phyloP scores from a whole-genome alignment of 116 monocot species.

The Dioscorea cayenensis region DNA sequence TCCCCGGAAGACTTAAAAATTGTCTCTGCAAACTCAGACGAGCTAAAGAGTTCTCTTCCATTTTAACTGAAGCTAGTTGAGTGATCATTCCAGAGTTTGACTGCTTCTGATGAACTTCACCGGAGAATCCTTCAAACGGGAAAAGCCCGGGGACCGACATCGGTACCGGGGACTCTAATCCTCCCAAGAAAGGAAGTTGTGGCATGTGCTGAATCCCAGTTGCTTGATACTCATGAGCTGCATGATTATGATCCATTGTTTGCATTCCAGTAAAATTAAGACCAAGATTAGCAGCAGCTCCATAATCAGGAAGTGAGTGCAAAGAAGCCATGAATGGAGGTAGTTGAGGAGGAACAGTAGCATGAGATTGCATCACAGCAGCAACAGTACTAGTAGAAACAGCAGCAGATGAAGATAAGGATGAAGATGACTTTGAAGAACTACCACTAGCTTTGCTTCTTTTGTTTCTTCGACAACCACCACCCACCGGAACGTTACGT shows the following conservation, averaged over 20 bases:
- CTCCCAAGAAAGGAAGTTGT: conserved; percentile 19
- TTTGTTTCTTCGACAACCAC: conserved; percentile 83
- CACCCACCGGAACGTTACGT: conserved; percentile 77
- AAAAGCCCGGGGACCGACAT: not conserved
- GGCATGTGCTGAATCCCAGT: conserved; percentile 16
- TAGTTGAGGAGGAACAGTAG: conserved; percentile 1
- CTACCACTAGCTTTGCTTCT: conserved; percentile 23
- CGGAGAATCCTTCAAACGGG: not conserved
- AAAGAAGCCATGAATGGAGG: conserved; percentile 15
- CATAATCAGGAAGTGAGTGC: conserved; percentile 10
- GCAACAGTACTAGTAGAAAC: not conserved
- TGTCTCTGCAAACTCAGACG: conserved; percentile 31
- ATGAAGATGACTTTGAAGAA: conserved; percentile 21
- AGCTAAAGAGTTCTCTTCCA: conserved; percentile 26
- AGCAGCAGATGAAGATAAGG: conserved; percentile 10
- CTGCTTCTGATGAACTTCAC: not conserved
- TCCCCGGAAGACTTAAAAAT: conserved; percentile 20
- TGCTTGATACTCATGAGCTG: conserved; percentile 9
- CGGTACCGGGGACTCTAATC: conserved; percentile 3
- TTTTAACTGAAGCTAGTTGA: conserved; percentile 34
- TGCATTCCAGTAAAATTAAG: conserved; percentile 9
- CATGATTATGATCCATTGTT: not conserved
- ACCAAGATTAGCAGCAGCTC: not conserved
- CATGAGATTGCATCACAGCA: not conserved
- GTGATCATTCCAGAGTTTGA: conserved; percentile 23